A percentile compares a stretch with the other conserved stretches of the same genome.
Conservation (phyloP, 2,329 filamentous ascomycete genomes). For the Calonectria hawksworthii region DNA sequence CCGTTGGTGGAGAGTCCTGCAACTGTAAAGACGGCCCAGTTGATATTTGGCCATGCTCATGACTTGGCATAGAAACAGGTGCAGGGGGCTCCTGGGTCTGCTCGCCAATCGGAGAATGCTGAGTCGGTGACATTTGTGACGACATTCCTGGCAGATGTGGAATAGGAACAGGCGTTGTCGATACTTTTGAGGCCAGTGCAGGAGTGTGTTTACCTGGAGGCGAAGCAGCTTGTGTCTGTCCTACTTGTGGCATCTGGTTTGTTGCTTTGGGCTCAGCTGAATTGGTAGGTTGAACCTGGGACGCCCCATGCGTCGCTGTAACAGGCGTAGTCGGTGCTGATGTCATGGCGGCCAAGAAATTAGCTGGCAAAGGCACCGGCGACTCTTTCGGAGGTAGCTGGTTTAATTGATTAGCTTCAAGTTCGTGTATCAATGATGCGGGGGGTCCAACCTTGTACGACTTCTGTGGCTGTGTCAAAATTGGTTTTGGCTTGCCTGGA, state of each 20-base stretch:
- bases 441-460: conserved; percentile 51
- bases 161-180: conserved; percentile 51
- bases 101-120: not conserved
- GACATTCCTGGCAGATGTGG: conserved; percentile 42
- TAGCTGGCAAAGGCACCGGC: conserved; percentile 59
- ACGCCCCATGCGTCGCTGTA: conserved; percentile 30
- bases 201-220: conserved; percentile 19
- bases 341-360: conserved; percentile 58
- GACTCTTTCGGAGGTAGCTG: conserved; percentile 57
- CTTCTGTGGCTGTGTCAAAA: conserved; percentile 40
- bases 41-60: not conserved
- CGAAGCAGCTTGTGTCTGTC: conserved; percentile 28
- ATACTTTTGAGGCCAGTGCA: conserved; percentile 29
- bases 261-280: conserved; percentile 14
- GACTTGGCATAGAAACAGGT: not conserved
- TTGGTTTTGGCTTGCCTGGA: conserved; percentile 41
- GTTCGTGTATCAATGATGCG: conserved; percentile 36
- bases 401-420: conserved; percentile 47
- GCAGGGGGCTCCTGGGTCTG: not conserved
- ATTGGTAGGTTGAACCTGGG: conserved; percentile 24
- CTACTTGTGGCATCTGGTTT: not conserved
- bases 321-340: conserved; percentile 43
- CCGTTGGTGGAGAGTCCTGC: not conserved
- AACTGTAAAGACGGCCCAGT: not conserved
- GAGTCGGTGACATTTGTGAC: not conserved